Evolutionary conservation across 495 filamentous ascomycete species (phyloP).

Genomic region (Penicillium coprophilum): DNA sequence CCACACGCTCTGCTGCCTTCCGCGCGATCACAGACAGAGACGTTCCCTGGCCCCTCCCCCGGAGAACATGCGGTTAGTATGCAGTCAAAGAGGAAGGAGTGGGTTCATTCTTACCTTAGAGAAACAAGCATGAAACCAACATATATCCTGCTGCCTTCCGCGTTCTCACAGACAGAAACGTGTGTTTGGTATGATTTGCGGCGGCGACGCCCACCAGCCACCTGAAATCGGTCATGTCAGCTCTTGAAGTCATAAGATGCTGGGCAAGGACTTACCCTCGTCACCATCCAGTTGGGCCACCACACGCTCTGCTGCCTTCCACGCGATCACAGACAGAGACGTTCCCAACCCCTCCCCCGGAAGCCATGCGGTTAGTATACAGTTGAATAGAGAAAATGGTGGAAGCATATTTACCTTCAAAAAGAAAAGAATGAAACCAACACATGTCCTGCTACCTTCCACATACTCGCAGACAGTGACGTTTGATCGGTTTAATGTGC

Average conservation of each 20-base stretch:
- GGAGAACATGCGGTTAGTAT: not conserved
- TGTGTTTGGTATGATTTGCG: too few species aligned
- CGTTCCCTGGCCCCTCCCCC: not conserved
- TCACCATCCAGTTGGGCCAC: not conserved
- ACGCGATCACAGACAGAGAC: conserved; percentile 4
- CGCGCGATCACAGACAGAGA: not conserved
- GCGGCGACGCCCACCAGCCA: not conserved
- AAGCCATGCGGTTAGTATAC: too few species aligned
- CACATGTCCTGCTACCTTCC: too few species aligned
- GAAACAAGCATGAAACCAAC: not conserved
- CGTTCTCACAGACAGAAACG: conserved; percentile 1
- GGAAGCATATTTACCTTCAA: too few species aligned
- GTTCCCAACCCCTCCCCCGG: too few species aligned
- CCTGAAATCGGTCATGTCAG: not conserved
- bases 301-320: not conserved
- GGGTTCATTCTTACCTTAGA: not conserved
- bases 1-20: conserved; percentile 4
- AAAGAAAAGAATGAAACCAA: too few species aligned
- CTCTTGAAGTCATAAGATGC: not conserved
- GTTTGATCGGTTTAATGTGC: not conserved
- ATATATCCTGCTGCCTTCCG: conserved; percentile 1
- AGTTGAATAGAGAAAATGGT: too few species aligned
- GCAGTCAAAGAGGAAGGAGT: not conserved
- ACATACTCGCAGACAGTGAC: too few species aligned
- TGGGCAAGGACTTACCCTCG: not conserved